Evolutionary conservation across 345 rosid species (phyloP).

Genomic region (Hibiscus trionum): DNA sequence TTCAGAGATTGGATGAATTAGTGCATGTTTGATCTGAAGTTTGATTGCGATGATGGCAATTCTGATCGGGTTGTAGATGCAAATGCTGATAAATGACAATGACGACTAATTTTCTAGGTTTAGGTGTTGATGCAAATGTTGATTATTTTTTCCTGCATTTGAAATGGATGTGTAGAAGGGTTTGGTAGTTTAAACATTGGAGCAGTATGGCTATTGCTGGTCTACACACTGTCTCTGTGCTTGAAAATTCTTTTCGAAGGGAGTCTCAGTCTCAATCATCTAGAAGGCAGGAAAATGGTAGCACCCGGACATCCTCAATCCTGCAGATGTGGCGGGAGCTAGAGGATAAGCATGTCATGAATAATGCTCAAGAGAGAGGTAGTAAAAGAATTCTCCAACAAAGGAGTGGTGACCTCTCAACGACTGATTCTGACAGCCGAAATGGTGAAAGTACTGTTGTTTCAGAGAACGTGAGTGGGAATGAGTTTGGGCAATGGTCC

Average conservation of each 20-base stretch:
- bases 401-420: conserved; percentile 34
- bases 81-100: conserved; percentile 15
- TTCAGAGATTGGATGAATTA: conserved; percentile 12
- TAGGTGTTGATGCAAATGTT: conserved; percentile 13
- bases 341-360: conserved; percentile 77
- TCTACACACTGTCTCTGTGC: conserved; percentile 64
- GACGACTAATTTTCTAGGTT: conserved; percentile 15
- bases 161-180: conserved; percentile 37
- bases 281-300: conserved; percentile 43
- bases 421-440: conserved; percentile 35
- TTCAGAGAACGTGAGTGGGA: conserved; percentile 31
- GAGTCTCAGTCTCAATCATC: conserved; percentile 53
- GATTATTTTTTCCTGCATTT: conserved; percentile 18
- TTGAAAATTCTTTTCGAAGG: conserved; percentile 60
- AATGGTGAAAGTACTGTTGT: conserved; percentile 29
- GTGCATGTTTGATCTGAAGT: conserved; percentile 16
- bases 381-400: conserved; percentile 37
- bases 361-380: conserved; percentile 46
- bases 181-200: conserved; percentile 14
- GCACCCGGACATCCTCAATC: conserved; percentile 68
- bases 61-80: conserved; percentile 17
- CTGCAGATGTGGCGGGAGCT: conserved; percentile 86
- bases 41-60: conserved; percentile 16
- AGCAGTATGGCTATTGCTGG: conserved; percentile 73
- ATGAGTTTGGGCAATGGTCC: conserved; percentile 5